Evolutionary conservation across 2,329 filamentous ascomycete species (phyloP), one percentile per base, ranked within the genome.

Genomic region (Trichoderma koningii): DNA sequence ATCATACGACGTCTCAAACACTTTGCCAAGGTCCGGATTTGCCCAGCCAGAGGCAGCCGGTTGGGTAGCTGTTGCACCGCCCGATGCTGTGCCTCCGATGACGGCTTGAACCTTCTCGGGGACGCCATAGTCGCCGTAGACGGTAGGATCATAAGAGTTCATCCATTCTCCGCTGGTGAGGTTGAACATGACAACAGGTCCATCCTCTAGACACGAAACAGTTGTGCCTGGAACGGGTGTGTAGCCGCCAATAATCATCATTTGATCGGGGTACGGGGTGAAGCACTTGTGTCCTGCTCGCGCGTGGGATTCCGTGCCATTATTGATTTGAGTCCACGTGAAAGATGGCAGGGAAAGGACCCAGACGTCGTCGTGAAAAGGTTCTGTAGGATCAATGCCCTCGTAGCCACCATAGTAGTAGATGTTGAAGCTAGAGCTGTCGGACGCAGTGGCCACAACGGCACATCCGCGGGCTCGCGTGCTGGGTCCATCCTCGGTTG

Each of bases 351-450:
- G 78, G 0, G 90, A 91, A 14, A 95, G 79, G 23, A 93, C 88
- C 90, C 90, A 95, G 74, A 94, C 89, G 53, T 91, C 89, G 66
- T 92, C 87, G 62, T 75, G 81, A 68, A 81, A 85, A 17, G 74
- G 66, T 0, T 76, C 66, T 0, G 51, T 59, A 0, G 66, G 30
- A 64, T 82, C 65, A 6, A 87, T 69, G 0, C 85, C 86, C 65
- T 86, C 77, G 71, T 89, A 93, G 0, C 92, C 92, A 17, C 90
- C 92, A 70, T 92, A 95, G 78, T 91, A 92, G 79, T 94, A 93
- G 56, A 96, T 88, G 73, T 93, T 93, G 76, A 89, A 91, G 66
- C 88, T 92, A 12, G 89, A 90, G 41, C 81, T 82, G 72, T 93
- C 90, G 51, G 86, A 81, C 15, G 91, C 88, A 0, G 86, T 81